phyloP scores from a whole-genome alignment of 192 early-diverging fungal species.

The Dissophora globulifera region DNA sequence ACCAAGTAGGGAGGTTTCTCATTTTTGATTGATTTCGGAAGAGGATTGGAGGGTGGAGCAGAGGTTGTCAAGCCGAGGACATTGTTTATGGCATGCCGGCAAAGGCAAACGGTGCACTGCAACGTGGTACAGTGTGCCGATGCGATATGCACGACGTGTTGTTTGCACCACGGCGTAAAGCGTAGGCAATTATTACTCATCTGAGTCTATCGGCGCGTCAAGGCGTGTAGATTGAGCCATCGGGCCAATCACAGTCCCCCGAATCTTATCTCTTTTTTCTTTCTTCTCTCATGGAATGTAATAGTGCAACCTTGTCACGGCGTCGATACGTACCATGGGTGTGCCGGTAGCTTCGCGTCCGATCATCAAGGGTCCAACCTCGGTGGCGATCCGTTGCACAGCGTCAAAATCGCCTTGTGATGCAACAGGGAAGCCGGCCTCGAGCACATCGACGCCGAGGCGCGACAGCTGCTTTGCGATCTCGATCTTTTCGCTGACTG shows the following conservation, averaged over 20 bases:
- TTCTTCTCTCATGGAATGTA: neutral
- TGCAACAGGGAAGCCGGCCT: slow-evolving; percentile 96
- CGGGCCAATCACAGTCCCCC: slow-evolving; percentile 22
- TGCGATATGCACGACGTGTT: no score
- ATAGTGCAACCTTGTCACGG: neutral
- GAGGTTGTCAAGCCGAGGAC: no score
- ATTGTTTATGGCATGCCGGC: no score
- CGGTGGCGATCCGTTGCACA: slow-evolving; percentile 91
- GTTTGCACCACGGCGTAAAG: neutral
- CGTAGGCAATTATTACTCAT: slow-evolving; percentile 26
- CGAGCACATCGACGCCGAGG: slow-evolving; percentile 95
- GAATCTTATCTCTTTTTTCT: slow-evolving; percentile 25
- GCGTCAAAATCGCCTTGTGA: slow-evolving; percentile 96
- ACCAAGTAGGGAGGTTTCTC: no score
- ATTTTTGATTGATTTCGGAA: neutral
- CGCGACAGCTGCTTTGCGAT: slow-evolving; percentile 94
- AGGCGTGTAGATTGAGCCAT: no score
- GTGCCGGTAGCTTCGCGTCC: slow-evolving; percentile 80
- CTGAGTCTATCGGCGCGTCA: neutral
- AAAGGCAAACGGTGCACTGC: no score
- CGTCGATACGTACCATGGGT: slow-evolving; percentile 74
- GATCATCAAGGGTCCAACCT: slow-evolving; percentile 87
- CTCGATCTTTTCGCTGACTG: slow-evolving; percentile 91
- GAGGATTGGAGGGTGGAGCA: no score
- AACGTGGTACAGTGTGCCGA: no score